Evolutionary conservation across 495 filamentous ascomycete genomes (phyloP), one percentile per base, ranked within the genome.

Genomic region (Penicillium riverlandense): DNA sequence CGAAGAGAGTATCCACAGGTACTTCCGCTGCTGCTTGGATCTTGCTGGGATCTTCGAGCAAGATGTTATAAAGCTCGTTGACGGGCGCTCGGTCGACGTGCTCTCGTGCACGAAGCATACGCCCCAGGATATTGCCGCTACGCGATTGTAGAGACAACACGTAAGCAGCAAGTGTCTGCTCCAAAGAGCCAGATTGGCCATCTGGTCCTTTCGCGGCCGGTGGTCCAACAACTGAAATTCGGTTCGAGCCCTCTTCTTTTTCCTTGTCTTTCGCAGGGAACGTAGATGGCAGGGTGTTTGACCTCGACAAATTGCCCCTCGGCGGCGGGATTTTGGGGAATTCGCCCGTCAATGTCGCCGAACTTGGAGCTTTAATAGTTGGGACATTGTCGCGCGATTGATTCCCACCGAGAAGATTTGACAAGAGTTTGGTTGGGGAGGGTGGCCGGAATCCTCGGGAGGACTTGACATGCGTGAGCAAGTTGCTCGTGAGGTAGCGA

Each of bases 361-460:
- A 68, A 4, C 47, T 61, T 56, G 71, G 51, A 56, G 45, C 47
- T 45, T 71, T 73, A 10, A 61, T 37, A 8, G 51, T 61, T 2
- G 65, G 53, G 0, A 52, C 50, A 35, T 56, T 58, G 1, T 72
- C 69, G 31, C 66, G 69, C 22, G 22, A 22, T 4, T 22, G 22
- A 29, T 66, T 75, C 13, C 78, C 76, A 37, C 79, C 78, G 29
- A 96, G 70, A 40, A 98, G 76, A 51, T 77, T 92, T 0, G 90
- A 92, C 22, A 98, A 74, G 54, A 96, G 65, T 62, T 97, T 98
- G 31, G 91, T 87, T 0, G 92, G 91, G 8, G 90, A 96, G 9
- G 82, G 77, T 9, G 85, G 82, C 14, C 88, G 75, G 52, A 87
- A 83, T 0, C 72, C 52, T 54, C 74, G 48, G 47, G 72, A 48